Evolutionary conservation across 208 protist genomes (phyloP), one percentile per base, ranked within the genome.

Genomic region (Trypanosoma rangeli): DNA sequence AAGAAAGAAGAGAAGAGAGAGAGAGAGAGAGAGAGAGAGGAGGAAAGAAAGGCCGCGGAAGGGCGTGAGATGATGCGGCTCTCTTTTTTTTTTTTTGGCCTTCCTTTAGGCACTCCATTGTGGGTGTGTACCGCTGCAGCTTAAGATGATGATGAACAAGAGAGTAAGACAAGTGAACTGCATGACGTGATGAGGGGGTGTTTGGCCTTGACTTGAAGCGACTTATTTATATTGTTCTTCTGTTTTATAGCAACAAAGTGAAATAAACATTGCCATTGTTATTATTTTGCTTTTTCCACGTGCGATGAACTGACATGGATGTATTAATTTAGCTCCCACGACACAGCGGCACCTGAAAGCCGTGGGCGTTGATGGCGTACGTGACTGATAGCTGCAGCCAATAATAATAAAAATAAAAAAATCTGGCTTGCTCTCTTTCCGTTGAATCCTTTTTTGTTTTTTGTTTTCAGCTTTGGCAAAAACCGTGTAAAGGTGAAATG

Each of bases 371-470:
- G 42, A 1, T 46, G 42, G 13, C 42, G 3, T 18, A 5, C 42
- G 42, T 46, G 42, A 16, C 42, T 18, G 42, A 18, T 18, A 46
- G 42, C 12, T 46, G 42, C 42, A 3, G 15, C 42, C 12, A 64
- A 24, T 29, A 31, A 22, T 29, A 16, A 29, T 29, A 64, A 49
- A 64, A 61, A 42, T 44, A 61, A 61, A 35, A 37, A 61, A 37
- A 71, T 20, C 58, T 57, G 20, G 22, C 37, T 16, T 16, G 24
- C 22, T 31, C 9, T 37, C 33, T 62, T 42, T 48, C 44, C 15
- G 61, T 75, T 56, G 16, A 31, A 54, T 53, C 7, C 20, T 52
- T 69, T 57, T 52, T 64, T 79, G 20, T 15, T 46, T 46, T 7
- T 37, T 37, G 33, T 37, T 37, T 2, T 37, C 33, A 9, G 7